These are phyloP conservation scores for Penicillium arizonense DNA, from an alignment of 495 filamentous ascomycete species.

Conservation along the genomic window DNA sequence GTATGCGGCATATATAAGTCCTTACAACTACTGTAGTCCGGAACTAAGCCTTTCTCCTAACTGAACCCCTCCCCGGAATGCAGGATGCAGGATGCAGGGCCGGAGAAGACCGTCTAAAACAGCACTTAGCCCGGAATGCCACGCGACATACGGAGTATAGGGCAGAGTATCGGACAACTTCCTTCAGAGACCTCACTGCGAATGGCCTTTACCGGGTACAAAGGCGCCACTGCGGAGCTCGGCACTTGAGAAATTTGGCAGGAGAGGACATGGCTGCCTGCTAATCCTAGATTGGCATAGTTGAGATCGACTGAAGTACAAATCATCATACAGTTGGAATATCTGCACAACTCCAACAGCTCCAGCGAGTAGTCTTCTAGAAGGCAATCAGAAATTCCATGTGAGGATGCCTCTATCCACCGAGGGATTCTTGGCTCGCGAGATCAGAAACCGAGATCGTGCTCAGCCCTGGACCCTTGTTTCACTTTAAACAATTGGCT, in stretches of 20 bases:
- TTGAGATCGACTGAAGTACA: neutral
- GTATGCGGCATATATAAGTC: too few species aligned
- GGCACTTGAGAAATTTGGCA: conserved; percentile 13
- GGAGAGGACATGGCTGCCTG: conserved; percentile 2
- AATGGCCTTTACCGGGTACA: neutral
- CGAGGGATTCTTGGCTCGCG: neutral
- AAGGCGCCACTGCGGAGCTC: conserved; percentile 7
- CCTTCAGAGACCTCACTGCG: neutral
- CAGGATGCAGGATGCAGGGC: neutral
- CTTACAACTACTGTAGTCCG: neutral
- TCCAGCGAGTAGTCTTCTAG: neutral
- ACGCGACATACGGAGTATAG: neutral
- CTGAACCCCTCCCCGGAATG: neutral
- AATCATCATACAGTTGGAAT: too few species aligned
- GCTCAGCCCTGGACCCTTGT: conserved; percentile 27
- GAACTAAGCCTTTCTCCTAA: neutral
- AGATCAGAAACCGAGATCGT: conserved; percentile 16
- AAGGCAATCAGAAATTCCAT: neutral
- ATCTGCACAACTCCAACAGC: neutral
- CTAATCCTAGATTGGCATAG: conserved; percentile 15
- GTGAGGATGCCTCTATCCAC: neutral
- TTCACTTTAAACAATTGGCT: conserved; percentile 12
- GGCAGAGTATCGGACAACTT: neutral
- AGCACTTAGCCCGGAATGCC: conserved; percentile 5
- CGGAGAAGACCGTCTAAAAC: conserved; percentile 3